These are phyloP conservation scores for Verticillium dahliae DNA, from an alignment of 2,329 filamentous ascomycete genomes.

Conservation along the genomic window DNA sequence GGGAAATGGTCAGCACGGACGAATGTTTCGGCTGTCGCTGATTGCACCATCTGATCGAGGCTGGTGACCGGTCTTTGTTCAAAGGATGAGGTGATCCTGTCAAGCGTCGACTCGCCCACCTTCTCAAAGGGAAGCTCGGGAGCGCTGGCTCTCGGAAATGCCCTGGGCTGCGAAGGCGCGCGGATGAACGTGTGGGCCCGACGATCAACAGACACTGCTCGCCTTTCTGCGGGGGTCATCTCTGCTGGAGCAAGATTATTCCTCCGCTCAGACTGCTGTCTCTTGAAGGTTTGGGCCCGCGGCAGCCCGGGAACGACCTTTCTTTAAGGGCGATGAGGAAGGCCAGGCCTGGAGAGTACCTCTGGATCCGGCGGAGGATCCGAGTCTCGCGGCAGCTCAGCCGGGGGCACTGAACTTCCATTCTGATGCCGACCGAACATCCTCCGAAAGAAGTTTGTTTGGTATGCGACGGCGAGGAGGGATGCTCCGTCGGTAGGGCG, in stretches of 20 bases:
- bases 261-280: constrained; percentile 75
- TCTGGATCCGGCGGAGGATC: constrained; percentile 15
- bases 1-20: constrained; percentile 13
- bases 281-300: constrained; percentile 70
- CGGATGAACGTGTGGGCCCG: constrained; percentile 27
- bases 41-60: constrained; percentile 12
- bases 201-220: constrained; percentile 62
- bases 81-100: constrained; percentile 22
- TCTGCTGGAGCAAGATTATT: constrained; percentile 64
- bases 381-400: constrained; percentile 3
- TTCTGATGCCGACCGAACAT: constrained; percentile 11
- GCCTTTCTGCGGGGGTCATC: constrained; percentile 58
- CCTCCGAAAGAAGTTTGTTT: constrained; percentile 11
- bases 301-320: constrained; percentile 75
- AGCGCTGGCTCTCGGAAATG: constrained; percentile 40
- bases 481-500: constrained; percentile 5
- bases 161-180: constrained; percentile 23
- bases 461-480: constrained; percentile 1
- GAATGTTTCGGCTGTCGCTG: constrained; percentile 5
- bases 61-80: constrained; percentile 17
- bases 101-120: constrained; percentile 17
- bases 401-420: neutral
- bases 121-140: constrained; percentile 32
- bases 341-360: constrained; percentile 26
- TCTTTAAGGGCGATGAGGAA: constrained; percentile 38